phyloP scores from a whole-genome alignment of 352 stramenopile species.

The Paralagenidium karlingii region DNA sequence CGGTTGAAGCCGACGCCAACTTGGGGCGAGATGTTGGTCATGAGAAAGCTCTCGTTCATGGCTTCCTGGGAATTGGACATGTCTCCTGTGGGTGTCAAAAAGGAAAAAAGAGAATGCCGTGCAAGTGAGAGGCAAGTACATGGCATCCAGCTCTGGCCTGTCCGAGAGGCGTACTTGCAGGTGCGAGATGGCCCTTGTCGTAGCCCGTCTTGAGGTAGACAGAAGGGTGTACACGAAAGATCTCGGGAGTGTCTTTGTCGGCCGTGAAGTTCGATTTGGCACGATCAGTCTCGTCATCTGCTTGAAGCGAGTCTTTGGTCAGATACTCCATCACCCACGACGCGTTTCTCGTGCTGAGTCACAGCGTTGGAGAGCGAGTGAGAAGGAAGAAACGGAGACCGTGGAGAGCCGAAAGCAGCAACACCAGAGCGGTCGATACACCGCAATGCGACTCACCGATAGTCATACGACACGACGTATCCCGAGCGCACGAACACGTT shows the following conservation, averaged over 20 bases:
- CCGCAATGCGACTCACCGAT: slow-evolving; percentile 20
- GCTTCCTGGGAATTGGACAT: slow-evolving; percentile 69
- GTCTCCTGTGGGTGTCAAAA: slow-evolving; percentile 35
- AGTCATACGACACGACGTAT: slow-evolving; percentile 81
- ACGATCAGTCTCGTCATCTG: slow-evolving; percentile 56
- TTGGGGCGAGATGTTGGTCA: slow-evolving; percentile 93
- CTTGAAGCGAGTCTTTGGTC: slow-evolving; percentile 53
- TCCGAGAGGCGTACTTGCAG: slow-evolving; percentile 38
- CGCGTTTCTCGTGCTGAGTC: slow-evolving; percentile 56
- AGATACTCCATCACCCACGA: slow-evolving; percentile 81
- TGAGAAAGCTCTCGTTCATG: slow-evolving; percentile 91
- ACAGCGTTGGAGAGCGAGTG: too few relatives aligned
- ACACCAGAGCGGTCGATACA: background rate
- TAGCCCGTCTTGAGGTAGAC: slow-evolving; percentile 88
- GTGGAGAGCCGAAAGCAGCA: too few relatives aligned
- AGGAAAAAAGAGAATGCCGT: background rate
- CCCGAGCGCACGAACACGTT: slow-evolving; percentile 65
- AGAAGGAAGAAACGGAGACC: too few relatives aligned
- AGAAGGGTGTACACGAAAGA: slow-evolving; percentile 78
- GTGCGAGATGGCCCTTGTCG: slow-evolving; percentile 91
- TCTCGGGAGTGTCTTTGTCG: slow-evolving; percentile 50
- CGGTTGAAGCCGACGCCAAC: slow-evolving; percentile 81
- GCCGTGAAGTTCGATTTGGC: slow-evolving; percentile 81
- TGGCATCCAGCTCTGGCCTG: background rate
- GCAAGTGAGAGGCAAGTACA: too few relatives aligned